These are phyloP conservation scores for Cylindrotheca closterium DNA, from an alignment of 108 stramenopile species.

Conservation along the genomic window DNA sequence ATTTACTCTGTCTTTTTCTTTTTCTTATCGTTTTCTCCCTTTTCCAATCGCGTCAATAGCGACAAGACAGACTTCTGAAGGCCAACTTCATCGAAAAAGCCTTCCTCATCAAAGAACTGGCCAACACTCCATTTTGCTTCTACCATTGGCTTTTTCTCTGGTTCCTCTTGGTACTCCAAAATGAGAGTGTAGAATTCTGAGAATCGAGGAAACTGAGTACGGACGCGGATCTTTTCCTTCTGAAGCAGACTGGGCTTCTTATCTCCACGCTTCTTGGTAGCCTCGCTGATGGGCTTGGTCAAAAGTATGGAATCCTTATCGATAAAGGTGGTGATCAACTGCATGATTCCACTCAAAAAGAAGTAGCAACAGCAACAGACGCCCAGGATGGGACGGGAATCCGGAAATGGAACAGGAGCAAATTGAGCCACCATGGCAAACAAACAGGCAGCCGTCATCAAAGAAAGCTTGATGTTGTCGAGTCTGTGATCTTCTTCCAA, in stretches of 20 bases:
- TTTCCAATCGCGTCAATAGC: constrained; percentile 63
- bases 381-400: constrained; percentile 83
- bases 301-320: constrained; percentile 90
- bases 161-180: constrained; percentile 57
- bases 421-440: constrained; percentile 95
- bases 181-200: constrained; percentile 87
- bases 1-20: constrained; percentile 23
- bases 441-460: constrained; percentile 89
- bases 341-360: constrained; percentile 84
- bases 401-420: constrained; percentile 91
- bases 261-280: constrained; percentile 58
- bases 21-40: constrained; percentile 68
- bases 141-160: constrained; percentile 47
- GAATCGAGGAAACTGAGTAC: constrained; percentile 83
- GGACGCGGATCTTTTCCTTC: constrained; percentile 74
- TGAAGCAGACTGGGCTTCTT: no score
- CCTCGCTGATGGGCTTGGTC: constrained; percentile 65
- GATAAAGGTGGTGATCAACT: constrained; percentile 90
- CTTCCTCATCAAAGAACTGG: constrained; percentile 89
- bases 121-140: constrained; percentile 85
- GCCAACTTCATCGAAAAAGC: constrained; percentile 88
- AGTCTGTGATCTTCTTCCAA: constrained; percentile 80
- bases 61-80: constrained; percentile 63
- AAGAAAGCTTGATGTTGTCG: constrained; percentile 89
- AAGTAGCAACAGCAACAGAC: constrained; percentile 92